Base-by-base conservation (phyloP, 2,329 filamentous ascomycete species). In the Alternaria rosae region DNA sequence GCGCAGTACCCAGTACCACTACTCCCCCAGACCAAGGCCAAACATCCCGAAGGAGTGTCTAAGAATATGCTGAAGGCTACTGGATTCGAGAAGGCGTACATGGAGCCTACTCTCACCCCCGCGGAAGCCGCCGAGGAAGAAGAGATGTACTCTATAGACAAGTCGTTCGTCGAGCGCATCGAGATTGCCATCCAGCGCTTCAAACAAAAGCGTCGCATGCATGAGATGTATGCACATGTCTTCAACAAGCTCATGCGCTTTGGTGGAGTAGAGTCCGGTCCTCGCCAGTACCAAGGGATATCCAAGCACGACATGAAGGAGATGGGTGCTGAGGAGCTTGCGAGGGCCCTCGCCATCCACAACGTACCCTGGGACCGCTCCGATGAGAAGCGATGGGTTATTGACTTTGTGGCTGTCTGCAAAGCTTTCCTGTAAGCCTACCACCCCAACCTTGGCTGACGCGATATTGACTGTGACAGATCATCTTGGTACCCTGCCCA, bases 181-280 rank as follows among this genome's bases (percentile, higher is more conserved):
- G 90, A 97, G 74, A 86, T 89, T 25, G 95, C 92, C 48, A 91
- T 98, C 57, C 89, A 93, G 68, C 90, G 93, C 13, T 99, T 90
- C 80, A 88, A 91, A 64, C 85, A 87, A 35, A 91, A 89, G 48
- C 91, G 94, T 30, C 93, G 92, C 67, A 86, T 97, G 61, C 87
- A 91, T 61, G 78, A 83, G 12, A 83, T 87, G 5, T 88, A 88
- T 23, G 78, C 83, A 5, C 82, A 85, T 17, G 81, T 93, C 32
- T 95, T 99, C 79, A 85, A 87, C 72, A 92, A 91, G 66, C 97
- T 95, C 74, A 86, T 98, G 59, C 85, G 87, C 35, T 90, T 94
- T 45, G 95, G 95, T 3, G 94, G 95, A 5, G 86, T 99, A 42
- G 89, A 93, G 44, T 82, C 85, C 8, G 79, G 82, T 1, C 83